Conservation (phyloP, 2,329 filamentous ascomycete genomes). For the Colletotrichum tabaci region DNA sequence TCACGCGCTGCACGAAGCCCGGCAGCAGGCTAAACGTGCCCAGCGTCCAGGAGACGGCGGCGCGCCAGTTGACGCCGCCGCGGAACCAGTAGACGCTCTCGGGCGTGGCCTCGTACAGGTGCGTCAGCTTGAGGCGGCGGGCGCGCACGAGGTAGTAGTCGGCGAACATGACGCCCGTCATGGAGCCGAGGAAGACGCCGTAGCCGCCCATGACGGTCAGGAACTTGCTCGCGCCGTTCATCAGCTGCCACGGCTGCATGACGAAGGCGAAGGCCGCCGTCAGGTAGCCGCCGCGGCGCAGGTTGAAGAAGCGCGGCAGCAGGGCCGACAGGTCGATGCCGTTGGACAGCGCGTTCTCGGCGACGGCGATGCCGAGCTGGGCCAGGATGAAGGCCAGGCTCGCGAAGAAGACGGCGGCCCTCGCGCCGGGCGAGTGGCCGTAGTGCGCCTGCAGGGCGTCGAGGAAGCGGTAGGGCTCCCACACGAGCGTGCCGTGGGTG, state of each 20-base stretch:
- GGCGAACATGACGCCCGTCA: conserved; percentile 55
- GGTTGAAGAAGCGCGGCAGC: conserved; percentile 45
- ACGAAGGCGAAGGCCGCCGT: conserved; percentile 44
- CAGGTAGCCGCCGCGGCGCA: conserved; percentile 43
- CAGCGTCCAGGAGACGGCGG: conserved; percentile 42
- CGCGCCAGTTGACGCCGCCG: conserved; percentile 45
- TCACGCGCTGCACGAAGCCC: conserved; percentile 45
- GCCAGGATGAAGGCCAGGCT: conserved; percentile 44
- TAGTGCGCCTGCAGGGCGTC: conserved; percentile 45
- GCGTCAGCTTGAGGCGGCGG: conserved; percentile 53
- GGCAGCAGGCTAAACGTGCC: conserved; percentile 46
- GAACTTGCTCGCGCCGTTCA: conserved; percentile 47
- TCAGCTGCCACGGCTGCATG: conserved; percentile 46
- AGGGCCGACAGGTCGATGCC: conserved; percentile 50
- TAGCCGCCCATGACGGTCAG: conserved; percentile 50
- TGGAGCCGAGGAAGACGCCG: conserved; percentile 53
- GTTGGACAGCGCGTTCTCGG: conserved; percentile 44
- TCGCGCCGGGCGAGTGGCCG: conserved; percentile 28
- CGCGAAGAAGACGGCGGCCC: conserved; percentile 44
- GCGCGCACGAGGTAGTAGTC: conserved; percentile 54
- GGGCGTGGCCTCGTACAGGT: conserved; percentile 48
- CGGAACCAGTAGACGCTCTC: conserved; percentile 47
- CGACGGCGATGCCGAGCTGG: conserved; percentile 44
- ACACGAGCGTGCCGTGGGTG: conserved; percentile 45
- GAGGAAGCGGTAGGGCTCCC: conserved; percentile 49